Conservation (phyloP, 2,329 filamentous ascomycete genomes). For the Colletotrichum spaethianum region DNA sequence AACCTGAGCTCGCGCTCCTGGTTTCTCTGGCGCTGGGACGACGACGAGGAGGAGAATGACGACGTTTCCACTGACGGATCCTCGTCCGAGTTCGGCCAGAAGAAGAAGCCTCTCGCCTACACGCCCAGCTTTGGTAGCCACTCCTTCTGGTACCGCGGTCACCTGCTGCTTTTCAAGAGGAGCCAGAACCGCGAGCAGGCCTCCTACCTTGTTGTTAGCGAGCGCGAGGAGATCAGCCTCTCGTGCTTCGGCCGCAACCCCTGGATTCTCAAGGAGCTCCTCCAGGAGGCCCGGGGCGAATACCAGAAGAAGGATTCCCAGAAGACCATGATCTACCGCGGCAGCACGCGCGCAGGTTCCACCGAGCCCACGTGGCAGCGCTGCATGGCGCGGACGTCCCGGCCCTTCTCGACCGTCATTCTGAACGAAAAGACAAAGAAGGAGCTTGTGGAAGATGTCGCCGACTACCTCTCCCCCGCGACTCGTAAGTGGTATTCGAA, state of each 20-base stretch:
- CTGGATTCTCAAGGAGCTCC: slow-evolving; percentile 71
- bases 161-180: slow-evolving; percentile 71
- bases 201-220: slow-evolving; percentile 58
- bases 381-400: slow-evolving; percentile 71
- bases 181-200: slow-evolving; percentile 61
- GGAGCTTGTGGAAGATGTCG: slow-evolving; percentile 71
- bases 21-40: slow-evolving; percentile 60
- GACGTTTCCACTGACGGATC: slow-evolving; percentile 49
- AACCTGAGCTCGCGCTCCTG: slow-evolving; percentile 68
- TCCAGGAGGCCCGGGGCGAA: slow-evolving; percentile 69
- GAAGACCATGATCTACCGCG: slow-evolving; percentile 77
- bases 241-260: slow-evolving; percentile 75
- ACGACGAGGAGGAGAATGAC: slow-evolving; percentile 63
- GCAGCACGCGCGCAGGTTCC: slow-evolving; percentile 57
- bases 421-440: slow-evolving; percentile 73
- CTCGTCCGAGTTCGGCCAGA: slow-evolving; percentile 43
- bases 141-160: slow-evolving; percentile 76
- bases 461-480: slow-evolving; percentile 73
- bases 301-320: slow-evolving; percentile 71
- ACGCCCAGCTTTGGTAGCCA: slow-evolving; percentile 78
- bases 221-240: slow-evolving; percentile 72
- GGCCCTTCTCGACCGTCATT: slow-evolving; percentile 77
- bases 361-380: slow-evolving; percentile 70
- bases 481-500: slow-evolving; percentile 86
- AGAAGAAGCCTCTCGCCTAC: slow-evolving; percentile 69